Evolutionary conservation across 1,284 basidiomycete genomes (phyloP), one percentile per base, ranked within the genome.

Genomic region (Bondarzewia mesenterica): DNA sequence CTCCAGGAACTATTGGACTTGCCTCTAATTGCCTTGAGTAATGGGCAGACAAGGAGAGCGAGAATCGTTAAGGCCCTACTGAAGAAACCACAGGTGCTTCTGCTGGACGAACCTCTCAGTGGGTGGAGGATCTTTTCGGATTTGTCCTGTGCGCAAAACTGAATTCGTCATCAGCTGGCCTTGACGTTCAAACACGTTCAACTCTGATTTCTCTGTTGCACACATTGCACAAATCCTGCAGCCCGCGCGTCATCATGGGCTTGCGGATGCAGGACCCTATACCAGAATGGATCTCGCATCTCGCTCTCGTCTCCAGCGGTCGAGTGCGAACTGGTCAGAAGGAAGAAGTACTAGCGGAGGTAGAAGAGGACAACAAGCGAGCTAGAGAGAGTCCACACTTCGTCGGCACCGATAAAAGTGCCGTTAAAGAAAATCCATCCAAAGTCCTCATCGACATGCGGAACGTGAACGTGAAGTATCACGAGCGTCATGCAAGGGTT

Each of bases 1-100:
- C 67, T 94, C 42, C 59, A 63, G 2, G 58, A 71, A 15, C 64
- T 93, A 32, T 67, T 95, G n/a, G 85, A 93, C 58, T 58, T 93
- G 5, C 93, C 93, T 0, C 65, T 87, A 15, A 74, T 95, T 5
- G 87, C 88, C 1, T 64, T 98, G 44, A 91, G 87, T 53, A 95
- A 95, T 57, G 95, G 95, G 0, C 95, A 99, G 70, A 96, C 86
- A 18, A 68, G 95, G 32, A 70, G 92, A 21, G 93, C 93, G 4
- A 72, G 93, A 44, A 89, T 99, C 41, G 72, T 89, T 2, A 81
- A 82, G 54, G 89, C 90, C 0, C 64, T 98, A 7, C 64, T 97
- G 37, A 70, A 68, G 15, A 70, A 75, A 37, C 89, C 91, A 0
- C 74, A 82, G 50, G 56, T 96, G 42, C 63, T 95, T 18, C 64